Evolutionary conservation across 176 grass and related monocot species (phyloP).

Genomic region (Pharus latifolius): DNA sequence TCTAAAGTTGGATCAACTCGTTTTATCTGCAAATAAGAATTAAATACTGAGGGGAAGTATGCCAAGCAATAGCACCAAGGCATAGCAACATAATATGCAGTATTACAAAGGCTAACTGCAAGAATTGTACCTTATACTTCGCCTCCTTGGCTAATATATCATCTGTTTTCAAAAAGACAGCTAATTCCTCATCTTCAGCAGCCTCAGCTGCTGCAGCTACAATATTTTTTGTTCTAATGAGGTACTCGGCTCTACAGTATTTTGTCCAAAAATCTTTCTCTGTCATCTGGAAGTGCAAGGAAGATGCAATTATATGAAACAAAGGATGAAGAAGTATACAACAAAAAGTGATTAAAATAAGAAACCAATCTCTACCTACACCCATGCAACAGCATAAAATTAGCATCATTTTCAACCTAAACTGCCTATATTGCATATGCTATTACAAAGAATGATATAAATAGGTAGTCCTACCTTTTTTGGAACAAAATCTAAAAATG

Average conservation of each 20-base stretch:
- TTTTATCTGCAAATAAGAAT: conserved; percentile 68
- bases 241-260: conserved; percentile 96
- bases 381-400: neutral
- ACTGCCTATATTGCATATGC: neutral
- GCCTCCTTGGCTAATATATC: conserved; percentile 91
- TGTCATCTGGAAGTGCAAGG: conserved; percentile 49
- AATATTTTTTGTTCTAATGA: conserved; percentile 86
- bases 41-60: neutral
- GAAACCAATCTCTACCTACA: neutral
- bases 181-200: conserved; percentile 93
- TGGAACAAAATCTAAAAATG: conserved; percentile 82
- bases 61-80: neutral
- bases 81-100: conserved; percentile 5
- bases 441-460: neutral
- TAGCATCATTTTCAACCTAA: neutral
- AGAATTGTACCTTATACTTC: conserved; percentile 46
- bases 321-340: neutral
- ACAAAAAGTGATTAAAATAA: conserved; percentile 1
- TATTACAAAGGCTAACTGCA: neutral
- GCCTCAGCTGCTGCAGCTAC: conserved; percentile 73
- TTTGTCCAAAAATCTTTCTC: conserved; percentile 93
- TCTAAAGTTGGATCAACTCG: conserved; percentile 92
- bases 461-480: conserved; percentile 44
- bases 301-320: conserved; percentile 9
- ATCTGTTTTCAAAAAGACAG: conserved; percentile 78